Conservation (phyloP, 139 green algal species). For the Chlorella ohadii region DNA sequence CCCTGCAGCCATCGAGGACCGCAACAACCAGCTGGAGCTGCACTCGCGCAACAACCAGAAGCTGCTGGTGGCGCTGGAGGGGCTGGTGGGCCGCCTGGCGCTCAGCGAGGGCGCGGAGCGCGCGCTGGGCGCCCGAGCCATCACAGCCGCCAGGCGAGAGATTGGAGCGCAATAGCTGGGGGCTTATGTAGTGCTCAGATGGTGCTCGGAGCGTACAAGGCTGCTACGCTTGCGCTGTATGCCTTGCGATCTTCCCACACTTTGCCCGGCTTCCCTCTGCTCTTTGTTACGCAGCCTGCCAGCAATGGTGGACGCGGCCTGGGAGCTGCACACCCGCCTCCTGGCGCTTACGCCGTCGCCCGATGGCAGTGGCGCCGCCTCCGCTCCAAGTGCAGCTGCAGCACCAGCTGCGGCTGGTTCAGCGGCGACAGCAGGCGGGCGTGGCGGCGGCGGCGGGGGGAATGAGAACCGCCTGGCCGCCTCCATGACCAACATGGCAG, state of each 20-base stretch:
- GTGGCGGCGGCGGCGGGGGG: constrained; percentile 10
- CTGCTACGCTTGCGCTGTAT: too few relatives aligned
- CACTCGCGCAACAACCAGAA: constrained; percentile 54
- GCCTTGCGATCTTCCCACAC: not conserved
- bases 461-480: not conserved
- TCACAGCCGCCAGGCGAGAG: constrained; percentile 37
- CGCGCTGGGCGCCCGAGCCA: constrained; percentile 19
- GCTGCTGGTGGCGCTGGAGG: constrained; percentile 55
- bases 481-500: constrained; percentile 23
- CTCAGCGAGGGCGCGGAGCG: constrained; percentile 41
- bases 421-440: not conserved
- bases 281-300: constrained; percentile 23
- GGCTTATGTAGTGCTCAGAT: too few relatives aligned
- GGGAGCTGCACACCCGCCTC: constrained; percentile 47
- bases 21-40: constrained; percentile 66
- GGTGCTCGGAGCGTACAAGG: too few relatives aligned
- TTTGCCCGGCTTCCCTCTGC: not conserved
- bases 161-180: too few relatives aligned
- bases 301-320: constrained; percentile 29
- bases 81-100: constrained; percentile 45
- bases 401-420: too few relatives aligned
- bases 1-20: constrained; percentile 55
- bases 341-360: constrained; percentile 28
- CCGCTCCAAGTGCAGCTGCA: not conserved
- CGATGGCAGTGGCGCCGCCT: not conserved